Percentiles rank a stretch among this genome's conserved stretches.
These are phyloP conservation scores for Hypholoma fasciculare DNA, from an alignment of 768 basidiomycete genomes.

Conservation along the genomic window DNA sequence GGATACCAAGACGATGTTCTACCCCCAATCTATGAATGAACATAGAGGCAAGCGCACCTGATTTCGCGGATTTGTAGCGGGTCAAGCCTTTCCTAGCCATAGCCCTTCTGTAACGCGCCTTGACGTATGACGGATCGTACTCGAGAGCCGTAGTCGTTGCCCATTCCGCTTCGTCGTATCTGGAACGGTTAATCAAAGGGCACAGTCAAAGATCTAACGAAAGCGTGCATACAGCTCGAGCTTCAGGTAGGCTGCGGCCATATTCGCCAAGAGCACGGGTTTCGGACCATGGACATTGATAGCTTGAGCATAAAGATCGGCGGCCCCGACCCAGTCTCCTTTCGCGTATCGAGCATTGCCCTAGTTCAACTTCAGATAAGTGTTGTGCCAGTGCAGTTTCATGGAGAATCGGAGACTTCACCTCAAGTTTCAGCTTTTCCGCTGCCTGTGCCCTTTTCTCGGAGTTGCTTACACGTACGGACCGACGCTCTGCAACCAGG, in stretches of 20 bases:
- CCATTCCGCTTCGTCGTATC: slow-evolving; percentile 33
- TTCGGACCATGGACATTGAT: slow-evolving; percentile 28
- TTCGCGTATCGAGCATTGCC: slow-evolving; percentile 32
- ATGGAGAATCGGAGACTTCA: neutral
- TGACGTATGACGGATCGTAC: slow-evolving; percentile 31
- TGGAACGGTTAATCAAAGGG: slow-evolving; percentile 10
- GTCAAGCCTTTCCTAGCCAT: slow-evolving; percentile 31
- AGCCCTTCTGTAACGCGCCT: slow-evolving; percentile 40
- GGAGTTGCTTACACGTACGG: slow-evolving; percentile 1
- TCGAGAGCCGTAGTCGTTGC: slow-evolving; percentile 33
- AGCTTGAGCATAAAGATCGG: slow-evolving; percentile 24
- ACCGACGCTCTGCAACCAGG: neutral
- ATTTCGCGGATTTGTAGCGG: slow-evolving; percentile 24
- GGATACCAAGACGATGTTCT: neutral
- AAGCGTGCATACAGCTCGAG: slow-evolving; percentile 25
- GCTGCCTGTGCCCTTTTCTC: slow-evolving; percentile 7
- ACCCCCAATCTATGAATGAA: neutral
- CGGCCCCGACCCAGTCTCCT: slow-evolving; percentile 31
- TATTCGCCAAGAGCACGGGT: slow-evolving; percentile 34
- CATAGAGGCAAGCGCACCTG: slow-evolving; percentile 17
- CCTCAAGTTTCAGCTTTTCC: slow-evolving; percentile 17
- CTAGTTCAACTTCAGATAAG: slow-evolving; percentile 13
- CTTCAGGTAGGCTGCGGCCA: slow-evolving; percentile 36
- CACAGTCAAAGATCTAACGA: neutral
- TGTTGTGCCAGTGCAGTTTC: neutral